Percentiles rank a stretch among this genome's conserved stretches.
phyloP scores from a whole-genome alignment of 2,329 filamentous ascomycete species.

The Ramularia endophylla region DNA sequence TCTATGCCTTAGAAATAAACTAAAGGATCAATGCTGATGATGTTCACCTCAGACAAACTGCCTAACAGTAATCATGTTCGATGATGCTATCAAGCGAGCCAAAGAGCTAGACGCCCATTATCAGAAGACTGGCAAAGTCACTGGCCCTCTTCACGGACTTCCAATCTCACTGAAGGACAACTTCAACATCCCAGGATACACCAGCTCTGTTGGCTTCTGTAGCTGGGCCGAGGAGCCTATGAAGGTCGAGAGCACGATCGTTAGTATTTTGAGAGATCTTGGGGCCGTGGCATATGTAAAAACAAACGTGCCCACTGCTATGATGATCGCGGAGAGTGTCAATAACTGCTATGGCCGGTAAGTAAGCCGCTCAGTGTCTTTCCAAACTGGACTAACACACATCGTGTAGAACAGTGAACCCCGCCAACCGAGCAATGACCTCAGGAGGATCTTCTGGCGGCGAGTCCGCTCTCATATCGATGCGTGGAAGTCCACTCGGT shows the following conservation, averaged over 20 bases:
- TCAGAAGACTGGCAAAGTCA: slow-evolving; percentile 37
- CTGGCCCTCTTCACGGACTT: slow-evolving; percentile 63
- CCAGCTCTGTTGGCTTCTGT: slow-evolving; percentile 59
- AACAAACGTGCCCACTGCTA: slow-evolving; percentile 63
- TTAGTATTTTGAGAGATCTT: slow-evolving; percentile 52
- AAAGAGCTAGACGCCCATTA: slow-evolving; percentile 50
- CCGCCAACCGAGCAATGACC: slow-evolving; percentile 53
- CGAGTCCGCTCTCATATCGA: slow-evolving; percentile 57
- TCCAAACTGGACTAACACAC: not conserved
- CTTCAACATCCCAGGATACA: slow-evolving; percentile 56
- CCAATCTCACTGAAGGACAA: slow-evolving; percentile 66
- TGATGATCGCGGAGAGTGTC: slow-evolving; percentile 64
- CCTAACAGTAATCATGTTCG: slow-evolving; percentile 52
- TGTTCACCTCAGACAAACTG: slow-evolving; percentile 51
- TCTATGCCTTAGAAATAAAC: too few species aligned
- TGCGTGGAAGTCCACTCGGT: slow-evolving; percentile 55
- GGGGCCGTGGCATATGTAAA: slow-evolving; percentile 66
- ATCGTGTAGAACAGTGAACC: slow-evolving; percentile 43
- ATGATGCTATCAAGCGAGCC: slow-evolving; percentile 47
- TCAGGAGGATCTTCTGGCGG: slow-evolving; percentile 63
- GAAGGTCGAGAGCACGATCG: slow-evolving; percentile 49
- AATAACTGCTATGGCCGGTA: slow-evolving; percentile 58
- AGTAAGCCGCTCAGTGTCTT: slow-evolving; percentile 37
- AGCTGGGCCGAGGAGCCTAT: slow-evolving; percentile 56
- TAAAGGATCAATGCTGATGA: slow-evolving; percentile 3